A percentile compares a stretch with the other conserved stretches of the same genome.
Evolutionary conservation across 2,329 filamentous ascomycete genomes (phyloP).

Genomic region (Trichoderma polysporum): DNA sequence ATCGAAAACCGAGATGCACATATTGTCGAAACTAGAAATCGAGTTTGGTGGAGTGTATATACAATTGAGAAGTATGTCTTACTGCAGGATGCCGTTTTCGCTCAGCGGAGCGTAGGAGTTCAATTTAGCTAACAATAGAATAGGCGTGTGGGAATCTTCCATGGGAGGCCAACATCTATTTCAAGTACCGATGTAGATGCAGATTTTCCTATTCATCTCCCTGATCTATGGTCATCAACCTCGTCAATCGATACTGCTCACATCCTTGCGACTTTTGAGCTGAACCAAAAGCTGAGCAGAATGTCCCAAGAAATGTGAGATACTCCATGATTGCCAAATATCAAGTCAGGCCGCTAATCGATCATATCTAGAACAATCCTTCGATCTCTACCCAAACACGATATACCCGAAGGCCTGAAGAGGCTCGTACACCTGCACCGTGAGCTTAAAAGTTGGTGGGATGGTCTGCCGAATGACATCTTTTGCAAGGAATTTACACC

Average conservation of each 20-base stretch:
- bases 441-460: slow-evolving; percentile 39
- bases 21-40: slow-evolving; percentile 52
- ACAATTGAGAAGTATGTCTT: slow-evolving; percentile 52
- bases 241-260: slow-evolving; percentile 46
- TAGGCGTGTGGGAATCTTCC: slow-evolving; percentile 55
- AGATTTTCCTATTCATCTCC: slow-evolving; percentile 48
- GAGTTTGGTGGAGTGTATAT: slow-evolving; percentile 59
- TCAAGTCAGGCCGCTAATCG: not conserved
- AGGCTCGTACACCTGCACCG: slow-evolving; percentile 9
- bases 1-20: slow-evolving; percentile 47
- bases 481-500: slow-evolving; percentile 42
- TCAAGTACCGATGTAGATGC: slow-evolving; percentile 53
- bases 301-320: slow-evolving; percentile 42
- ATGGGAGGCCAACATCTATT: slow-evolving; percentile 56
- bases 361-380: not conserved
- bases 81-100: not conserved
- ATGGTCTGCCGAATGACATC: slow-evolving; percentile 35
- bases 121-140: slow-evolving; percentile 19
- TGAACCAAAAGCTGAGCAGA: slow-evolving; percentile 38
- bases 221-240: slow-evolving; percentile 42
- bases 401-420: slow-evolving; percentile 10
- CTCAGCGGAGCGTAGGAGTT: not conserved
- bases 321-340: too few relatives aligned
- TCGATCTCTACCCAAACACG: slow-evolving; percentile 4
- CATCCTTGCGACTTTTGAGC: slow-evolving; percentile 44